Evolutionary conservation across 768 basidiomycete genomes (phyloP).

Genomic region (Hydnomerulius pinastri): DNA sequence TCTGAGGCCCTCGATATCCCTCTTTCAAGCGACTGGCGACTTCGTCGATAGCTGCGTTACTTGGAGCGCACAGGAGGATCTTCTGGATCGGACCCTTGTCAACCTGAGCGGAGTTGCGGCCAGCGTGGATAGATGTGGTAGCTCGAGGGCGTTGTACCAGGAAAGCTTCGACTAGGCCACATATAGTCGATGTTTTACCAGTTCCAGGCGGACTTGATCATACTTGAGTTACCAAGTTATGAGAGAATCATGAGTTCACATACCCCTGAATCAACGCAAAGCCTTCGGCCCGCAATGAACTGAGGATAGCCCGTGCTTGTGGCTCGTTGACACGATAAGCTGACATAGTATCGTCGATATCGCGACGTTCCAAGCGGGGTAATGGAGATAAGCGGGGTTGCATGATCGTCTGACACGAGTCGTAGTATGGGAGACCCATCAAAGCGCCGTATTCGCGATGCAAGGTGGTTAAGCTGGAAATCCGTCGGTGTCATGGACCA

Average conservation of each 20-base stretch:
- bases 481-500: slow-evolving; percentile 5
- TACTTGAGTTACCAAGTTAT: not conserved
- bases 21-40: slow-evolving; percentile 86
- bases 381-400: slow-evolving; percentile 58
- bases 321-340: slow-evolving; percentile 85
- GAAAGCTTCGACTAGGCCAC: slow-evolving; percentile 86
- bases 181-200: slow-evolving; percentile 98
- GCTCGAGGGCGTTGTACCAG: slow-evolving; percentile 58
- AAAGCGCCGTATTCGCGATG: slow-evolving; percentile 92
- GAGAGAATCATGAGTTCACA: slow-evolving; percentile 17
- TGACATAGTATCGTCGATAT: slow-evolving; percentile 66
- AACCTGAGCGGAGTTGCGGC: slow-evolving; percentile 39
- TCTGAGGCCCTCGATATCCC: slow-evolving; percentile 62
- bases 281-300: slow-evolving; percentile 68
- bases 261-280: slow-evolving; percentile 97
- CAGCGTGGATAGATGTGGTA: slow-evolving; percentile 51
- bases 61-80: slow-evolving; percentile 92
- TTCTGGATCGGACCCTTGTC: slow-evolving; percentile 58
- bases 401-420: slow-evolving; percentile 70
- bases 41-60: slow-evolving; percentile 98
- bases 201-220: slow-evolving; percentile 87
- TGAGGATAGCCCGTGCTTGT: slow-evolving; percentile 86
- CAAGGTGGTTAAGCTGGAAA: slow-evolving; percentile 78
- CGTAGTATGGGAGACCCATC: slow-evolving; percentile 79
- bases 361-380: slow-evolving; percentile 45